Evolutionary conservation across 2,329 filamentous ascomycete species (phyloP), one percentile per base, ranked within the genome.

Genomic region (Magnaporthiopsis rhizophila): DNA sequence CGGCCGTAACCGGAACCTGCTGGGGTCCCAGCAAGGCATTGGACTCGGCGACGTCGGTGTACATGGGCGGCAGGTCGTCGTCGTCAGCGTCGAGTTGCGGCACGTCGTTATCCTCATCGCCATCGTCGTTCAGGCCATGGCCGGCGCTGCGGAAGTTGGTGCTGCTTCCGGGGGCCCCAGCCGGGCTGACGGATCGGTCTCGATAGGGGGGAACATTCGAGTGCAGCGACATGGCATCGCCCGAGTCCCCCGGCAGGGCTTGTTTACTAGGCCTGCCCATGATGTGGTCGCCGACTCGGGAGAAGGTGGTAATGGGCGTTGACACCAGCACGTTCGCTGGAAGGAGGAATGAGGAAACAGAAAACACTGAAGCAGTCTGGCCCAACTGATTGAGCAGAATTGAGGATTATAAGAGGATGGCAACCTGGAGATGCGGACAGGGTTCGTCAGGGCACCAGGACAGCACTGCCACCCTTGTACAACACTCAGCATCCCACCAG

Each of bases 31-130:
- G 21, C 18, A 62, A 38, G 36, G 60, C 34, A 26, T 45, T 62
- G 38, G 66, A 58, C 56, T 67, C 65, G 7, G 71, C 65, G 18
- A 74, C 69, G 56, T 80, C 76, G 59, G 79, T 76, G 65, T 82
- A 82, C 32, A 79, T 75, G 0, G 80, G 80, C 11, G 80, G 80
- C 2, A 81, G 74, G 65, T 81, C 78, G 65, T 79, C 75, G 36
- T 67, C 60, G 61, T 69, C 67, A 30, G 24, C 50, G 15, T 69
- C 67, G 59, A 76, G 69, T 53, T 77, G 73, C 36, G 74, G 70
- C 0, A 72, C 69, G 64, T 78, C 76, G 59, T 76, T 69, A 69
- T 79, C 77, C 56, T 76, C 69, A 69, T 79, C 77, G 57, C 30
- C 30, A 30, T 73, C 73, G 67, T 74, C 64, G 64, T 66, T 65